Evolutionary conservation across 176 grass and related monocot genomes (phyloP), one percentile per base, ranked within the genome.

Genomic region (Carex littledalei): DNA sequence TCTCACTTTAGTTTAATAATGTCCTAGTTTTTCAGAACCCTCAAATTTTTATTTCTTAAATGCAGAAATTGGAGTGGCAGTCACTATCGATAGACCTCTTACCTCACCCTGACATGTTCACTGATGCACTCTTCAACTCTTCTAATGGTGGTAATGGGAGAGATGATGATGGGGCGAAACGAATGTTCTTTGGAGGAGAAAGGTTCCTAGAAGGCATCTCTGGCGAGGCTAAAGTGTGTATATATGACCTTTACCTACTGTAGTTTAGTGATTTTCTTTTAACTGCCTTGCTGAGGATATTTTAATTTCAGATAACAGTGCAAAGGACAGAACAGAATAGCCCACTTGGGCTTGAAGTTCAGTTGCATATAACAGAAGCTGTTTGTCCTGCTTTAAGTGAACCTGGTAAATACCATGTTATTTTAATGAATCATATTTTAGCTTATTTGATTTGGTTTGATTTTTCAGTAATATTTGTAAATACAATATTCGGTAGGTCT

Each of bases 31-130:
- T 83, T 83, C 26, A 83, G 5, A 67, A 69, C 56, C 82, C 71
- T 29, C 29, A 18, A 75, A 70, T 66, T 66, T 84, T 24, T 89
- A 26, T 85, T 1, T 56, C 79, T 5, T 39, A 91, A 87, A 84
- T 43, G 39, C 91, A 99, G 93, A 99, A 99, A 91, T 79, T 99
- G 78, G 97, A 94, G 69, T 99, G 97, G 97, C 85, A 88, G 78
- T 99, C 93, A 88, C 74, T 99, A 68, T 99, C 97, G 61, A 79
- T 99, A 59, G 97, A 99, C 84, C 87, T 99, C 29, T 91, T 99
- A 89, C 97, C 97, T 21, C 97, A 99, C 81, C 97, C 97, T 86
- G 97, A 99, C 81, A 99, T 99, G 97, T 99, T 99, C n/a, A 80
- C 88, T 15, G 97, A 99, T 87, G 88, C 88, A 86, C 85, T 78